Base-by-base conservation (phyloP, 179 eudicot species). In the Pouteria campechiana region DNA sequence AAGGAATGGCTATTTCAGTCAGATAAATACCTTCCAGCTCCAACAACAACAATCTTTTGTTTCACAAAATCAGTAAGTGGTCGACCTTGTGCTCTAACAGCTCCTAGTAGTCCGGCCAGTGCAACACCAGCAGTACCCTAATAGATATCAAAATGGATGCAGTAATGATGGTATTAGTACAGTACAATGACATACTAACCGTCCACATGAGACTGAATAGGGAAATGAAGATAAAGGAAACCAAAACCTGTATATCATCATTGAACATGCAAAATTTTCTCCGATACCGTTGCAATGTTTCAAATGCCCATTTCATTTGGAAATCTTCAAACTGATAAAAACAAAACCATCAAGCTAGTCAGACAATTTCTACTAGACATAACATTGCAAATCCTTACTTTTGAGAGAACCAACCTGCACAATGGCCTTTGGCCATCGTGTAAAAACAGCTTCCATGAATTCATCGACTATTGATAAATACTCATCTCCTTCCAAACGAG, bases 61-160 rank as follows among this genome's bases (percentile, higher is more conserved):
- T 83, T 83, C 25, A 77, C 81, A 69, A 87, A 92, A 48, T 87
- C 96, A 3, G 77, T 58, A 60, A 92, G 63, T 48, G 96, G 94
- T 32, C 78, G 77, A 35, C 99, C 96, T 58, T 92, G 99, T 59
- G 96, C 87, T 57, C 99, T 82, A 41, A 92, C 96, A 54, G 92
- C 66, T 55, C 99, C 99, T 57, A 92, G 73, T 44, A 92, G 65
- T 51, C 99, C 99, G 52, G 99, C 99, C 67, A 92, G 56, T 33
- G 99, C 99, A 55, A 92, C 96, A 48, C 99, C 94, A 57, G 99
- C 99, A 55, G 99, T 92, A 53, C 99, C 99, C 99, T 92, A 44
- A 13, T 59, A 25, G 24, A 41, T 11, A 37, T 5, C 13, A 32
- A 25, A n/a, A n/a, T 13, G 14, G 41, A n/a, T n/a, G n/a, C n/a